Base-by-base conservation (phyloP, 2,329 filamentous ascomycete genomes). In the Ceratocystis cacaofunesta region DNA sequence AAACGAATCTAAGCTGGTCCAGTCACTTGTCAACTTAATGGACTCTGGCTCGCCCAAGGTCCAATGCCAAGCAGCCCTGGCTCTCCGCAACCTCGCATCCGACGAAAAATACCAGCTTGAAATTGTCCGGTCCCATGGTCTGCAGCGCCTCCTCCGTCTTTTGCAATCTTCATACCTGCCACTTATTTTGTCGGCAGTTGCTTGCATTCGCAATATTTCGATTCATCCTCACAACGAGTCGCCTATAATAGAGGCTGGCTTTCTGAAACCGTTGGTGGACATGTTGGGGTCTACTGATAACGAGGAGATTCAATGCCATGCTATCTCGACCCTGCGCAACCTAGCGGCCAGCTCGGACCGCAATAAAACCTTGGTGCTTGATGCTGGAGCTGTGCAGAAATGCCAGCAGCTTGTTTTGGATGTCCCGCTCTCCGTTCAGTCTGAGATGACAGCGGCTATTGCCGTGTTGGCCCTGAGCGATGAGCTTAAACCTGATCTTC, bases 391-490 rank as follows among this genome's bases (percentile, higher is more conserved):
- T 1, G 94, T 99, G 48, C 91, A 97, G 74, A 97, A 97, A 75
- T 99, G 94, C 85, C 97, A 96, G 77, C 90, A 97, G 73, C 81
- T 99, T 63, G 92, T 99, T 28, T 80, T 99, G 19, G 87, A 95
- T 65, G 94, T 97, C 2, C 91, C 94, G 0, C 82, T 97, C 61
- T 92, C 89, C 48, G 94, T 99, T 1, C 94, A 99, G 74, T 96
- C 92, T 1, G 94, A 99, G 75, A 99, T 99, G 94, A 99, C 94
- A 3, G 94, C 94, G n/a, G 94, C 94, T 1, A 96, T 99, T 75
- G 94, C 94, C 46, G 94, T 99, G 15, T 81, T 99, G 69, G 94
- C 94, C 19, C 78, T 99, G 63, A 96, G 92, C 71, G 94, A 99
- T 71, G 94, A 99, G 69, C 82, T 99, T 67, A 99, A 99, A 77